Evolutionary conservation across 768 basidiomycete species (phyloP).

Genomic region (Mycena sanguinolenta): DNA sequence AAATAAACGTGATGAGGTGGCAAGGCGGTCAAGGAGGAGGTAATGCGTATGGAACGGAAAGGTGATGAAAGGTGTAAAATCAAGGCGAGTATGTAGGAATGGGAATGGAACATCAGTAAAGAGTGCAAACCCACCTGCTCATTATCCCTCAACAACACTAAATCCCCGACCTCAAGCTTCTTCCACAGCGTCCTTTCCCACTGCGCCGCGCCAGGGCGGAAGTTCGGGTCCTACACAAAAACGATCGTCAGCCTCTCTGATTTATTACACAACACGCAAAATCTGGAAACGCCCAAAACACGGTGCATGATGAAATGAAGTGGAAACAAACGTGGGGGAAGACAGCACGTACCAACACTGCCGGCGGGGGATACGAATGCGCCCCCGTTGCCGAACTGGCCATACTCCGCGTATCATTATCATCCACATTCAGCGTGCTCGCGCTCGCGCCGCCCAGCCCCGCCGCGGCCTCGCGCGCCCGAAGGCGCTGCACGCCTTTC

Average conservation of each 20-base stretch:
- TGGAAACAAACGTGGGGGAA: too few relatives aligned
- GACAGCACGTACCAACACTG: constrained; percentile 59
- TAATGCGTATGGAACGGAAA: too few relatives aligned
- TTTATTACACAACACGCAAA: too few relatives aligned
- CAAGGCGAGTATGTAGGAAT: too few relatives aligned
- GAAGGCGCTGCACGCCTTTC: constrained; percentile 86
- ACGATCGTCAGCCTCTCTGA: too few relatives aligned
- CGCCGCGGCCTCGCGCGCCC: constrained; percentile 81
- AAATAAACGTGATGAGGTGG: too few relatives aligned
- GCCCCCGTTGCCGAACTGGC: constrained; percentile 56
- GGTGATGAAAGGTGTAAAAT: too few relatives aligned
- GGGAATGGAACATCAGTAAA: too few relatives aligned
- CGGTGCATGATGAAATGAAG: too few relatives aligned
- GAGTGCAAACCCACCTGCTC: constrained; percentile 67
- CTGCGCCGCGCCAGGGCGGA: constrained; percentile 71
- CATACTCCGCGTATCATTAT: constrained; percentile 47
- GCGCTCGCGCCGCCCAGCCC: constrained; percentile 68
- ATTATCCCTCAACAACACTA: constrained; percentile 91
- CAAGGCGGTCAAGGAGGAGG: too few relatives aligned
- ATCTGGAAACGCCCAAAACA: too few relatives aligned
- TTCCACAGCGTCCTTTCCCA: constrained; percentile 99
- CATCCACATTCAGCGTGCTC: constrained; percentile 63
- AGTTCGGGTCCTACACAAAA: constrained; percentile 67
- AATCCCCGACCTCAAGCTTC: constrained; percentile 97
- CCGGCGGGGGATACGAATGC: constrained; percentile 71